Conservation (phyloP, 2,329 filamentous ascomycete genomes). For the Alternaria gaisen region DNA sequence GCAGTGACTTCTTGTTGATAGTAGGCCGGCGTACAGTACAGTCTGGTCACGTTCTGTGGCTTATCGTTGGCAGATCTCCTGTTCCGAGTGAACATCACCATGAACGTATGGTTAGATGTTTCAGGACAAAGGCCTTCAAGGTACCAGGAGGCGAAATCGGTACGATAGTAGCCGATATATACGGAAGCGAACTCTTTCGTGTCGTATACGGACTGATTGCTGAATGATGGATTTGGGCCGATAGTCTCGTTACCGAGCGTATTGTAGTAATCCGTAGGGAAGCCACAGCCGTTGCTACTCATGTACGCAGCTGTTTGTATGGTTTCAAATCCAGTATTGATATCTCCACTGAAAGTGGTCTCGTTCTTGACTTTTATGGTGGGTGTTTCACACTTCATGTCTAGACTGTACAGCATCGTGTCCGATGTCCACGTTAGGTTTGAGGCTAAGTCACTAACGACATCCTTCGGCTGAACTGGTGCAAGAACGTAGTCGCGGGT, state of each 20-base stretch:
- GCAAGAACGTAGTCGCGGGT: conserved; percentile 49
- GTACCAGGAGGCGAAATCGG: conserved; percentile 40
- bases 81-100: conserved; percentile 11
- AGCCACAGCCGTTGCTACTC: too few relatives aligned
- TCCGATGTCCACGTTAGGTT: too few relatives aligned
- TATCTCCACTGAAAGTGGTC: too few relatives aligned
- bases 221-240: not conserved
- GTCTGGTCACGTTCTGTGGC: conserved; percentile 25
- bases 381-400: too few relatives aligned
- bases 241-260: not conserved
- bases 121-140: conserved; percentile 43
- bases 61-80: conserved; percentile 9
- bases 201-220: not conserved
- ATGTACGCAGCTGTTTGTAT: too few relatives aligned
- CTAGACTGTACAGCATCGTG: too few relatives aligned
- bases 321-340: too few relatives aligned
- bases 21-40: conserved; percentile 50
- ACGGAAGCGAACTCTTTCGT: conserved; percentile 39
- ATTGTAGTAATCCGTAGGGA: too few relatives aligned
- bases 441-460: too few relatives aligned
- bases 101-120: conserved; percentile 45
- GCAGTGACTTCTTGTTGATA: conserved; percentile 57
- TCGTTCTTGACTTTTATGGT: too few relatives aligned
- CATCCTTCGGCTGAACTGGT: too few relatives aligned
- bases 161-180: conserved; percentile 58